Base-by-base conservation (phyloP, 108 stramenopile species). In the Asterionellopsis glacialis region DNA sequence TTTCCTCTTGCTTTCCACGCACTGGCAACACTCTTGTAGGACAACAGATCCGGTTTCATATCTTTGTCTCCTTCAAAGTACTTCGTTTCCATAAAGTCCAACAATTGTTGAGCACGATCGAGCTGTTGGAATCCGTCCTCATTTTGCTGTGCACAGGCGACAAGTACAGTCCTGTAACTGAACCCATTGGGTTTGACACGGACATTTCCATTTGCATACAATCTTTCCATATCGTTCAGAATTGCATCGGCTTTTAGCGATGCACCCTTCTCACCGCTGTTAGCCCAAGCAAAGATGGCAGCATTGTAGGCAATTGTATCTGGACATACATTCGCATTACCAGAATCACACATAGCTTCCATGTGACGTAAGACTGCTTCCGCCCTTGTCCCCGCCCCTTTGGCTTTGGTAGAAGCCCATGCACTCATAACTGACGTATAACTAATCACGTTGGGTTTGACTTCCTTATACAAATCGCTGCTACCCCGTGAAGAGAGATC, bases 341-440 rank as follows among this genome's bases (percentile, higher is more conserved):
- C 71, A 28, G 64, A 38, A 28, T 78, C 67, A n/a, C n/a, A n/a
- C n/a, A n/a, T n/a, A n/a, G n/a, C n/a, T 51, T 72, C 70, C 73
- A 79, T 72, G 44, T 63, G 42, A 24, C 27, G 19, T 48, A 79
- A 65, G 0, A 57, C 57, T 4, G 56, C 55, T 61, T 79, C 74
- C 0, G 73, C 69, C 10, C 27, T n/a, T 38, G 63, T 33, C 23
- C 63, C 65, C 0, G 65, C 70, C 19, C 55, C 47, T 18, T 47
- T 26, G 13, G 48, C 43, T 41, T 72, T 55, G 41, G 64, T 64
- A 9, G 80, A 64, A 9, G 80, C 56, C 73, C 87, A 89, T 9
- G 87, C 76, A 23, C 78, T 56, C 43, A 89, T 79, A 2, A 81
- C 72, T 23, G 80, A 63, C 0, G 82, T 70, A 55, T 89, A 89